phyloP scores from a whole-genome alignment of 352 stramenopile genomes.

The Globisporangium radiosum region DNA sequence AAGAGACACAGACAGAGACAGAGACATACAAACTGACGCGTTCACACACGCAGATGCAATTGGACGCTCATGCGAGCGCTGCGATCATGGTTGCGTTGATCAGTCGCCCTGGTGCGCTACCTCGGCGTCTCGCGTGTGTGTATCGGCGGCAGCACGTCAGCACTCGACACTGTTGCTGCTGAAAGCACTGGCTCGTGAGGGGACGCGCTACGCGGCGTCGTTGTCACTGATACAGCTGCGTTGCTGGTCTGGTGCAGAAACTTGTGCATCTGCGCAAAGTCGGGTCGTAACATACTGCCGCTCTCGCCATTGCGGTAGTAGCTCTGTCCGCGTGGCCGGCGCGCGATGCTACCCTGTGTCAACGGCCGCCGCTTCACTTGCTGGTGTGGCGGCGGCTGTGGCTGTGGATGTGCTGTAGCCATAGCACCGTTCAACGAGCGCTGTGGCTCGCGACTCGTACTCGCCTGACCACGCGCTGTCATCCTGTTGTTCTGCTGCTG shows the following conservation, averaged over 20 bases:
- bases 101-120: no score
- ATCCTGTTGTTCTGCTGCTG: slow-evolving; percentile 12
- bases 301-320: slow-evolving; percentile 16
- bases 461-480: not conserved
- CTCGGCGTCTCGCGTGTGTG: no score
- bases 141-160: no score
- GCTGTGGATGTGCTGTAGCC: not conserved
- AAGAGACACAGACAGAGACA: no score
- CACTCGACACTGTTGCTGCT: not conserved
- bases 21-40: no score
- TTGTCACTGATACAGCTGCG: not conserved
- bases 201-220: not conserved
- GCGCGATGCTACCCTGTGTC: slow-evolving; percentile 31
- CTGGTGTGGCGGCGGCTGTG: not conserved
- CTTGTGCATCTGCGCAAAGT: slow-evolving; percentile 65
- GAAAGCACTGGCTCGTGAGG: slow-evolving; percentile 3
- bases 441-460: slow-evolving; percentile 6
- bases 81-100: no score
- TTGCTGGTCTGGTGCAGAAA: slow-evolving; percentile 52
- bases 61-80: no score
- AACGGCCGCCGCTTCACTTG: slow-evolving; percentile 29
- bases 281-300: slow-evolving; percentile 17
- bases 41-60: no score
- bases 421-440: not conserved
- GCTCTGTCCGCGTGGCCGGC: slow-evolving; percentile 25